Base-by-base conservation (phyloP, 1,284 basidiomycete genomes). In the Tilletia indica region DNA sequence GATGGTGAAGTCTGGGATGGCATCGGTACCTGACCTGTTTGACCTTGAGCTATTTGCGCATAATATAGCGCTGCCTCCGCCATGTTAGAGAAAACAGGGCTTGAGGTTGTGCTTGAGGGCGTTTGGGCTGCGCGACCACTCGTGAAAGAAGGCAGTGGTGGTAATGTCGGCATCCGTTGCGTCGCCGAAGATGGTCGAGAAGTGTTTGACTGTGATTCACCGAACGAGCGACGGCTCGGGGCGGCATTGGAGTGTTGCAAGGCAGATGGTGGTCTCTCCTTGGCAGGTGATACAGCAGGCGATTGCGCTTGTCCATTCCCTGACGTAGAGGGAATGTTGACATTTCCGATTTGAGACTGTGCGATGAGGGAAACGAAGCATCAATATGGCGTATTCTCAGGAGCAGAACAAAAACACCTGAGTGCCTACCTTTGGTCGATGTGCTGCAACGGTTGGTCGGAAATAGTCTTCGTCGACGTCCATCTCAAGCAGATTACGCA, bases 381-480 rank as follows among this genome's bases (percentile, higher is more conserved):
- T 47, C 36, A n/a, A 38, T 39, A 34, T 9, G 68, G 21, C 25
- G 68, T 25, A 42, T 47, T 67, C 38, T 16, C 38, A 25, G 4
- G 19, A 67, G n/a, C 39, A 5, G 47, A 38, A 39, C 25, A 51
- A 49, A 68, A 51, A 51, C 2, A 54, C 42, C 14, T n/a, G 12
- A 31, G 14, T 58, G 56, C 61, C 16, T 21, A 64, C 61, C 61
- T 34, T 38, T 25, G 51, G 68, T 5, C 45, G 48, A 34, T 61
- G 68, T 36, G 51, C 31, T 6, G 25, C 49, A 16, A 66, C 47
- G 4, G 67, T 56, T 9, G 75, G 72, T 42, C 66, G 49, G 66
- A 80, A 80, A 68, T 76, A 80, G 67, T 80, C 78, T 51, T 80
- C 79, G 49, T 80, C 79, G 39, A 80, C 54, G 11, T 78, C 77